Evolutionary conservation across 1,284 basidiomycete genomes (phyloP).

Genomic region (Exobasidium cylindrosporum): DNA sequence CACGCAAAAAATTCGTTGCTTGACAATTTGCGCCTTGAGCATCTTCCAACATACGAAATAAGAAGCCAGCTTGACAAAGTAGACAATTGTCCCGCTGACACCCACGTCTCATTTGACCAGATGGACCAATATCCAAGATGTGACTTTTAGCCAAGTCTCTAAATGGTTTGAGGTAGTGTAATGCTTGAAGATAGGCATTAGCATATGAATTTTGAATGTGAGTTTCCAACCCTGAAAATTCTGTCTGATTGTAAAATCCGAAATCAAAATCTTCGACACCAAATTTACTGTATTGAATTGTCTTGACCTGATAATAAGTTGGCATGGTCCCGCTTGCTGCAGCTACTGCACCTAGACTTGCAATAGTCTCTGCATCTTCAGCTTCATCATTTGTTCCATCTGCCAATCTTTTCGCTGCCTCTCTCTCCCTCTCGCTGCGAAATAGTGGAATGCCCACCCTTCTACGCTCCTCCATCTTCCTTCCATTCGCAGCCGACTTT

Average conservation of each 20-base stretch:
- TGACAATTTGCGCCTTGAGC: conserved; percentile 92
- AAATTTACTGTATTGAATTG: conserved; percentile 97
- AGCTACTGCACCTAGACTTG: conserved; percentile 11
- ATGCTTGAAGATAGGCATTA: conserved; percentile 82
- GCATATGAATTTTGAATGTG: conserved; percentile 98
- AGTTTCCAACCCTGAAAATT: conserved; percentile 88
- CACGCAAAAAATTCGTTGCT: conserved; percentile 91
- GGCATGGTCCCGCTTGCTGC: conserved; percentile 61
- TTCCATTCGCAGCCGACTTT: conserved; percentile 20
- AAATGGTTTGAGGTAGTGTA: conserved; percentile 80
- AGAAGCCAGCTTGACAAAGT: conserved; percentile 91
- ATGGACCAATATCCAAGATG: conserved; percentile 11
- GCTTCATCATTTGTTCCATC: conserved; percentile 14
- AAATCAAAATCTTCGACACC: conserved; percentile 99
- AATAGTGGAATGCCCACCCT: conserved; percentile 65
- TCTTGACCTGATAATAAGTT: conserved; percentile 80
- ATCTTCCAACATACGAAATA: conserved; percentile 92
- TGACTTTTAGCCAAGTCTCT: conserved; percentile 83
- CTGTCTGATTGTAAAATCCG: conserved; percentile 64
- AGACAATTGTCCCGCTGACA: conserved; percentile 88
- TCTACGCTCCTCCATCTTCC: conserved; percentile 40
- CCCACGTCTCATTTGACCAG: conserved; percentile 52
- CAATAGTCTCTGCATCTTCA: conserved; percentile 32
- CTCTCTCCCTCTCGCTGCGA: conserved; percentile 68
- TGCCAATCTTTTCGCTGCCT: conserved; percentile 22